Evolutionary conservation across 495 filamentous ascomycete species (phyloP).

Genomic region (Podospora pseudopauciseta): DNA sequence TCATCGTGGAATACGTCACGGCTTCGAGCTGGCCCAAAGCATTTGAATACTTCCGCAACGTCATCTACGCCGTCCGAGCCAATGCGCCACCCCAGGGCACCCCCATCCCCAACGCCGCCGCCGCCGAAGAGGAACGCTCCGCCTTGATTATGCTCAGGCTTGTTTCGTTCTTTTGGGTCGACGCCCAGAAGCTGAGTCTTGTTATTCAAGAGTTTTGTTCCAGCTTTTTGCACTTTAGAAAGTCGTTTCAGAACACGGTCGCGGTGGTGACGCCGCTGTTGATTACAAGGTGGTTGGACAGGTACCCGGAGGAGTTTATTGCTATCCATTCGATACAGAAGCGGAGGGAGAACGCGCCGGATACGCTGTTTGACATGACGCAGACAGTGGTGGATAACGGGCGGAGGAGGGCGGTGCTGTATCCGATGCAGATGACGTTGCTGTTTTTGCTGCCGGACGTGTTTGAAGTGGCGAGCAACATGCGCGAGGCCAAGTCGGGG

Average conservation of each 20-base stretch:
- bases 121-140: slow-evolving; percentile 50
- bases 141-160: slow-evolving; percentile 51
- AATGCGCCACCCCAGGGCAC: slow-evolving; percentile 38
- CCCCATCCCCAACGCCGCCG: slow-evolving; percentile 35
- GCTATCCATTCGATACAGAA: slow-evolving; percentile 53
- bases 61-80: slow-evolving; percentile 47
- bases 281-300: slow-evolving; percentile 60
- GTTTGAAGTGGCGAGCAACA: slow-evolving; percentile 59
- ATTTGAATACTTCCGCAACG: slow-evolving; percentile 51
- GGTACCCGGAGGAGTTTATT: slow-evolving; percentile 59
- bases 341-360: slow-evolving; percentile 57
- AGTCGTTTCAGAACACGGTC: slow-evolving; percentile 57
- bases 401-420: slow-evolving; percentile 51
- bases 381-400: slow-evolving; percentile 52
- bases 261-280: slow-evolving; percentile 55
- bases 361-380: slow-evolving; percentile 63
- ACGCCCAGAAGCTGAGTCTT: slow-evolving; percentile 54
- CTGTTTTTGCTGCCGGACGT: slow-evolving; percentile 61
- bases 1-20: slow-evolving; percentile 56
- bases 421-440: slow-evolving; percentile 58
- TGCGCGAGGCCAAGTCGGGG: slow-evolving; percentile 55
- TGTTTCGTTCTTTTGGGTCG: slow-evolving; percentile 58
- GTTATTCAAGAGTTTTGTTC: slow-evolving; percentile 61
- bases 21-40: slow-evolving; percentile 56
- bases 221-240: slow-evolving; percentile 59